Evolutionary conservation across 306 rosid species (phyloP), one percentile per base, ranked within the genome.

Genomic region (Dryas alaskensis): DNA sequence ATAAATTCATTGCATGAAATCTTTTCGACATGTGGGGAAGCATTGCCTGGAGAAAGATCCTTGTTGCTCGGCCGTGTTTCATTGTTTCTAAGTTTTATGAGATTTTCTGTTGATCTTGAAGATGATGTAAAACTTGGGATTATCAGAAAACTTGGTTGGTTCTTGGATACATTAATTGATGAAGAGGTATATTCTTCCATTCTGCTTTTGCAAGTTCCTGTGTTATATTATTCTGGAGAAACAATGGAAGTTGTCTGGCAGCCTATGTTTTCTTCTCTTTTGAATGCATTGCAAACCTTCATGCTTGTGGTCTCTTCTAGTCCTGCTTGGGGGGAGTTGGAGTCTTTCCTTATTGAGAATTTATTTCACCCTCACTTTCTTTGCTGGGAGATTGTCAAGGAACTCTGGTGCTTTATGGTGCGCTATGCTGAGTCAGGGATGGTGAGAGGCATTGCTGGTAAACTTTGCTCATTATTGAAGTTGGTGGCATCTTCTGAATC

Each of bases 281-380:
- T 89, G 84, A 86, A 80, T 84, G 91, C 96, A 75, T 63, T 91
- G 74, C 81, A 93, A 83, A 84, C 88, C 74, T 93, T 91, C 87
- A 85, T 81, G 87, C 78, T 85, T 77, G 91, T 84, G 70, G 76
- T 88, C 79, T 89, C 89, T 77, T 85, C 97, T 73, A 88, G 88
- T 75, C 39, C 49, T 73, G 89, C 82, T 79, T 89, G 94, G 98
- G 67, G 47, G 14, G 89, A 85, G 73, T 43, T 89, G 42, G 90
- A 93, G 85, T 82, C 84, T 72, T 85, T 93, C 82, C 86, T 93
- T 76, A 86, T 89, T 25, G 96, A 84, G 75, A 91, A 91, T 80
- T 65, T 91, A 55, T 88, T 89, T 81, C 98, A 94, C 85, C 97
- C 98, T 64, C 98, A 94, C 86, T 83, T 92, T 65, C 90, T 94